These are phyloP conservation scores for Zymoseptoria pseudotritici DNA, from an alignment of 2,329 filamentous ascomycete species.

Conservation along the genomic window DNA sequence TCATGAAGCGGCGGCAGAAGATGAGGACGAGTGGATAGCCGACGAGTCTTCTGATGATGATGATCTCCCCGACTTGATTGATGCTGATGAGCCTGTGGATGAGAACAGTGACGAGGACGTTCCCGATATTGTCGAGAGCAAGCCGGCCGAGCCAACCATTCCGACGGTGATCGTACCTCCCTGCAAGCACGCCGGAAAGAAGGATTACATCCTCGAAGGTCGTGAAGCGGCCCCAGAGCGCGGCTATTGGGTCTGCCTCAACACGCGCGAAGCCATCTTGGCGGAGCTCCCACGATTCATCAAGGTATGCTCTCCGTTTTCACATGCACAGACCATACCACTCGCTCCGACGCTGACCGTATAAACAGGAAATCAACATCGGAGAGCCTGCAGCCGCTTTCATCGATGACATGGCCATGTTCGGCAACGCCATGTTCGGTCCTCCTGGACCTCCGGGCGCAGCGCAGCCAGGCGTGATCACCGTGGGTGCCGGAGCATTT, in stretches of 20 bases:
- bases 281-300: slow-evolving; percentile 7
- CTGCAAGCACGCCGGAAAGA: background rate
- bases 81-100: background rate
- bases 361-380: background rate
- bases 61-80: background rate
- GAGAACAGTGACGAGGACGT: background rate
- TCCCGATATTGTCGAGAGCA: background rate
- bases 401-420: background rate
- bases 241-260: slow-evolving; percentile 11
- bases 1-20: background rate
- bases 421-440: background rate
- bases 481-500: background rate
- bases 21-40: background rate
- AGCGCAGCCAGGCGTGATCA: background rate
- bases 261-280: slow-evolving; percentile 6
- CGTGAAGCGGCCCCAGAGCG: background rate
- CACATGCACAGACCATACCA: background rate
- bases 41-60: background rate
- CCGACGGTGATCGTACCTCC: background rate
- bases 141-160: background rate
- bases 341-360: background rate
- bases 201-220: slow-evolving; percentile 2
- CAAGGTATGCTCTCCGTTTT: slow-evolving; percentile 3
- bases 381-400: background rate
- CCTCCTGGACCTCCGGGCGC: background rate